Evolutionary conservation across 257 asterid species (phyloP).

Genomic region (Lantana camara): DNA sequence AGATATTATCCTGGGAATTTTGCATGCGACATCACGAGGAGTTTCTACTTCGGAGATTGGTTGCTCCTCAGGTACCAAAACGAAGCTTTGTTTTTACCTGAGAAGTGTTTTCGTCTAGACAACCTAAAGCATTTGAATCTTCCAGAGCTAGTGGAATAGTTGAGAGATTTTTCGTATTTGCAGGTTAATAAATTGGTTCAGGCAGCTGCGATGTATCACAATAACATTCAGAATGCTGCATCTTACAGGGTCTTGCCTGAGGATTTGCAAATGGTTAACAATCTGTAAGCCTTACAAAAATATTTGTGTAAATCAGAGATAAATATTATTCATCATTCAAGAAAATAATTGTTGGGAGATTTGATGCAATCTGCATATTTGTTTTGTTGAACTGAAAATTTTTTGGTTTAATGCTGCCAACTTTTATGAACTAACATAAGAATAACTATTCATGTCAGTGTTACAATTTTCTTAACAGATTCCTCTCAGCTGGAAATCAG

Average conservation of each 20-base stretch:
- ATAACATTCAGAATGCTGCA: conserved; percentile 20
- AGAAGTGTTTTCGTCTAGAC: not conserved
- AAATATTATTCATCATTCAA: too few species aligned
- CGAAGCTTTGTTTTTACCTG: not conserved
- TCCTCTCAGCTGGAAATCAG: conserved; percentile 35
- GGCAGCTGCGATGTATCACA: conserved; percentile 38
- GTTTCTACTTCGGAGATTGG: conserved; percentile 38
- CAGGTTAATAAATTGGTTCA: conserved; percentile 54
- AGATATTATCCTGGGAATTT: conserved; percentile 76
- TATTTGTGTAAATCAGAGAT: too few species aligned
- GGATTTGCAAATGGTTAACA: conserved; percentile 31
- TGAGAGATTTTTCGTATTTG: conserved; percentile 10
- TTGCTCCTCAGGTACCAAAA: conserved; percentile 56
- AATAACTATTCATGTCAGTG: not conserved
- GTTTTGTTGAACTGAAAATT: not conserved
- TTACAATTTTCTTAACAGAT: conserved; percentile 35
- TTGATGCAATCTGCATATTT: not conserved
- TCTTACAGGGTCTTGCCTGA: conserved; percentile 21
- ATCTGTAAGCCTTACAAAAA: conserved; percentile 48
- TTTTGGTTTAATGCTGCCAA: not conserved
- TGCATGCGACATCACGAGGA: conserved; percentile 61
- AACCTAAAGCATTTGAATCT: conserved; percentile 4
- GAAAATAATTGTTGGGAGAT: too few species aligned
- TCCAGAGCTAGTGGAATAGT: not conserved
- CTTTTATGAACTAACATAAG: not conserved